Percentiles rank a stretch among this genome's conserved stretches.
phyloP scores from a whole-genome alignment of 2,329 filamentous ascomycete species.

The Aspergillus ruber region DNA sequence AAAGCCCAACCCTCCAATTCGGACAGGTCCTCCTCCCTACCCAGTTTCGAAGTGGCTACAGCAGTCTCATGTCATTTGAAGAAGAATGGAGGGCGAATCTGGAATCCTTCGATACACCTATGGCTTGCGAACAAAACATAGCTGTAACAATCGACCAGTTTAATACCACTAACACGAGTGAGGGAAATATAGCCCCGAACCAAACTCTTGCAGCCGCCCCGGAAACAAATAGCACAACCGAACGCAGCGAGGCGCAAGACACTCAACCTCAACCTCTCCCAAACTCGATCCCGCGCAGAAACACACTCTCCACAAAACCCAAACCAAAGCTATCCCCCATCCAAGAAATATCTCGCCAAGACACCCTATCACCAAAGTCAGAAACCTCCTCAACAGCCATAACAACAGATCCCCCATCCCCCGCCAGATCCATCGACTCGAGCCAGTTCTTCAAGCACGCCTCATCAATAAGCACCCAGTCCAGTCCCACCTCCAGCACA shows the following conservation, averaged over 20 bases:
- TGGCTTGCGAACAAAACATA: too few relatives aligned
- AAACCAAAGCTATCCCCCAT: too few relatives aligned
- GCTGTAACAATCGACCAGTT: not conserved
- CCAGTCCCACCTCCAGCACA: conserved; percentile 11
- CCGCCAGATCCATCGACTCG: not conserved
- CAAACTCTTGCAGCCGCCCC: too few relatives aligned
- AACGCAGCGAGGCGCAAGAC: too few relatives aligned
- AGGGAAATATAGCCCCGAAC: not conserved
- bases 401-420: not conserved
- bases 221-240: too few relatives aligned
- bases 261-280: too few relatives aligned
- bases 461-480: conserved; percentile 1
- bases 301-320: too few relatives aligned
- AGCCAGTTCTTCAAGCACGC: not conserved
- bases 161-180: not conserved
- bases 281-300: too few relatives aligned
- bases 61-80: not conserved
- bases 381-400: not conserved
- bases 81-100: not conserved
- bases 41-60: not conserved
- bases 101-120: too few relatives aligned
- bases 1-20: not conserved
- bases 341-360: not conserved
- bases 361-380: not conserved
- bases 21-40: not conserved